Percentiles rank a stretch among this genome's conserved stretches.
Evolutionary conservation across 2,329 filamentous ascomycete species (phyloP).

Genomic region (Torrubiellomyces zombiae): DNA sequence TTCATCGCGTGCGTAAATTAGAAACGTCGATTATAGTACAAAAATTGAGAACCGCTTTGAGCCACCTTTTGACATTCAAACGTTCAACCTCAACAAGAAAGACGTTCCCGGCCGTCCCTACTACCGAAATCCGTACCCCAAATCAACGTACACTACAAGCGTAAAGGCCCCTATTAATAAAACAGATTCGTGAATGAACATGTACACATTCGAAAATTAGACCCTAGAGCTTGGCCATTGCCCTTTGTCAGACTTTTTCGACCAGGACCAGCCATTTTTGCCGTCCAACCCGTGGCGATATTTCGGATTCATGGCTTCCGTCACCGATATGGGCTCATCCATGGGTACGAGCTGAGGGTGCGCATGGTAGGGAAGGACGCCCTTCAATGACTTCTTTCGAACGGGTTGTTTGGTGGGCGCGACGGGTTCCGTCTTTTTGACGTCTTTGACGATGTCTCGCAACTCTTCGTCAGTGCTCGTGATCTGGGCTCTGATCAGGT

Average conservation of each 20-base stretch:
- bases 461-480: conserved; percentile 58
- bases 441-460: conserved; percentile 49
- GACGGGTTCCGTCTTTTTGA: conserved; percentile 20
- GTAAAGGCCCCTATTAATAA: no score
- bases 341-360: conserved; percentile 17
- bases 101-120: no score
- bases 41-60: no score
- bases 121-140: no score
- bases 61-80: no score
- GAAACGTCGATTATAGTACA: no score
- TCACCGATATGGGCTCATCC: conserved; percentile 18
- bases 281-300: conserved; percentile 7
- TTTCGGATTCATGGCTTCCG: conserved; percentile 14
- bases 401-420: conserved; percentile 8
- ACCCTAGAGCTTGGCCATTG: conserved; percentile 11
- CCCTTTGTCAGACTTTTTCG: conserved; percentile 8
- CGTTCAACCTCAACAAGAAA: no score
- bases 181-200: no score
- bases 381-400: conserved; percentile 12
- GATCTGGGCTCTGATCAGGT: conserved; percentile 76
- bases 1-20: no score
- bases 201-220: no score
- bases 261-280: conserved; percentile 12
- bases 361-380: conserved; percentile 20
- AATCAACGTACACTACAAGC: no score